Conservation (phyloP, 768 basidiomycete species). For the Lenzites betulinus region DNA sequence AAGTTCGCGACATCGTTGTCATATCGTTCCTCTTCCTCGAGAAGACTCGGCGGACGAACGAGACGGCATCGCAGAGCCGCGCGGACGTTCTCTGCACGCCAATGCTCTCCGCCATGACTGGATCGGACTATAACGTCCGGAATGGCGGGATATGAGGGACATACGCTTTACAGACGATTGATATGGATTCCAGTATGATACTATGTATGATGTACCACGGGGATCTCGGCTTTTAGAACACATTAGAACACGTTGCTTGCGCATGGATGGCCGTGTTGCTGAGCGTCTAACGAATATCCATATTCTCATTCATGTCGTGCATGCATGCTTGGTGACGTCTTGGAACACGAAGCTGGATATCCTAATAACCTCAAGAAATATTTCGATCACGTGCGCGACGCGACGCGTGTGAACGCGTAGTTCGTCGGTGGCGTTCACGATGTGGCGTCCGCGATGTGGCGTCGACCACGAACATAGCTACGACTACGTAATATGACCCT, state of each 20-base stretch:
- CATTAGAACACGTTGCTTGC: too few species aligned
- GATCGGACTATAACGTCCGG: slow-evolving; percentile 6
- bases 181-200: too few species aligned
- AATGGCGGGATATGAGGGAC: slow-evolving; percentile 11
- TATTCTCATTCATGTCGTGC: too few species aligned
- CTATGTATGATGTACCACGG: too few species aligned
- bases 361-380: too few species aligned
- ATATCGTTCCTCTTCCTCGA: slow-evolving; percentile 46
- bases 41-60: slow-evolving; percentile 38
- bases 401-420: neutral
- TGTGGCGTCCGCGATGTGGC: neutral
- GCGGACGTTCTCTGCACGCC: slow-evolving; percentile 21
- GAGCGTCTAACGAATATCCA: too few species aligned
- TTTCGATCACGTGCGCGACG: neutral
- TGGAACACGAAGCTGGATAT: too few species aligned
- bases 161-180: too few species aligned
- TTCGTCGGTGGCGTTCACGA: neutral
- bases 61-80: slow-evolving; percentile 29
- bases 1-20: slow-evolving; percentile 41
- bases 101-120: slow-evolving; percentile 1
- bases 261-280: too few species aligned
- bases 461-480: neutral
- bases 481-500: too few species aligned
- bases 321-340: too few species aligned
- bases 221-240: too few species aligned